phyloP scores from a whole-genome alignment of 2,329 filamentous ascomycete genomes.

The Diplodia corticola region DNA sequence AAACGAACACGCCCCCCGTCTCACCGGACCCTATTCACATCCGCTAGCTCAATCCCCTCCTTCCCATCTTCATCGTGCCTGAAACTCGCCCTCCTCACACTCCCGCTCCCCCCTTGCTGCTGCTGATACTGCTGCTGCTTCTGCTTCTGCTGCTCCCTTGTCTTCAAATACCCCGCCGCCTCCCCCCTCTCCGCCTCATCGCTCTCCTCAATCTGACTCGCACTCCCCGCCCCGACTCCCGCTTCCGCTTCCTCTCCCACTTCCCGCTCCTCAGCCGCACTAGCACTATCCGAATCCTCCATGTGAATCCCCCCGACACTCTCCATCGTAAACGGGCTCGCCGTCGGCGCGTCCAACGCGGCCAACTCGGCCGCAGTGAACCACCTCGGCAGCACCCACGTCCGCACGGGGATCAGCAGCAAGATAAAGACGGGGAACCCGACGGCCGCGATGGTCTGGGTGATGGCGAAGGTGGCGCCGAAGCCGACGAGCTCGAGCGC shows the following conservation, averaged over 20 bases:
- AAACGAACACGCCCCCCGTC: no score
- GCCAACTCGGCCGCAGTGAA: slow-evolving; percentile 53
- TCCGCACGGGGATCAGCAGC: slow-evolving; percentile 56
- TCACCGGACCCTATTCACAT: neutral
- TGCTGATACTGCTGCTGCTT: slow-evolving; percentile 1
- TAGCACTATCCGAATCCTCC: neutral
- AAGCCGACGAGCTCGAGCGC: slow-evolving; percentile 55
- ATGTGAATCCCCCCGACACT: slow-evolving; percentile 48
- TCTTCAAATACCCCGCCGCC: slow-evolving; percentile 20
- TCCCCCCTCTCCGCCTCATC: slow-evolving; percentile 34
- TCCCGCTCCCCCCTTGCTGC: slow-evolving; percentile 21
- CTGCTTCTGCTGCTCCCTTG: slow-evolving; percentile 7
- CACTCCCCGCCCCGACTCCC: neutral
- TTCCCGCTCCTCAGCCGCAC: neutral
- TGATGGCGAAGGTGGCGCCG: slow-evolving; percentile 57
- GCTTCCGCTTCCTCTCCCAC: neutral
- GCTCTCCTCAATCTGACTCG: slow-evolving; percentile 28
- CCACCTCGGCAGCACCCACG: slow-evolving; percentile 51
- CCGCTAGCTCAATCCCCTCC: slow-evolving; percentile 28
- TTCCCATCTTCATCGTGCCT: slow-evolving; percentile 23
- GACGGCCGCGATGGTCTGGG: slow-evolving; percentile 61
- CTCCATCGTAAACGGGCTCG: slow-evolving; percentile 55
- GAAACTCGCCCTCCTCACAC: slow-evolving; percentile 29
- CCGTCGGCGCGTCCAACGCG: slow-evolving; percentile 56
- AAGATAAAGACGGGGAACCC: slow-evolving; percentile 61